A percentile compares a stretch with the other conserved stretches of the same genome.
Conservation (phyloP, 2,329 filamentous ascomycete genomes). For the Hymenoscyphus albidus region DNA sequence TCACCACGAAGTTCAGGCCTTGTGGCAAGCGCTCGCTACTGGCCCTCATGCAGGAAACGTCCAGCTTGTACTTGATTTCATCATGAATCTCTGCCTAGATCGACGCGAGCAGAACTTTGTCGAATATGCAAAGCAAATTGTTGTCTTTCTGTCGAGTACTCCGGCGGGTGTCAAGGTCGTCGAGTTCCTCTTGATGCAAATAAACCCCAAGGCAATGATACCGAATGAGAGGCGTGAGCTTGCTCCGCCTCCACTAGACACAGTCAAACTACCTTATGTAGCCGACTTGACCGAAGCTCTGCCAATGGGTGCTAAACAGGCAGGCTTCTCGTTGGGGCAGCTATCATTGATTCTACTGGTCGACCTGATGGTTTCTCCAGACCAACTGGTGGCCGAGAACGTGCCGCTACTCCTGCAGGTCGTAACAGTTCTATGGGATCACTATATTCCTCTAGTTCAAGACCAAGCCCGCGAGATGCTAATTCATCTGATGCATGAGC, state of each 20-base stretch:
- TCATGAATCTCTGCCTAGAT: constrained; percentile 90
- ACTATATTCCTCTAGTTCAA: constrained; percentile 91
- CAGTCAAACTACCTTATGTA: constrained; percentile 76
- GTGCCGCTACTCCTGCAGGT: constrained; percentile 86
- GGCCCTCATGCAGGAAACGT: constrained; percentile 93
- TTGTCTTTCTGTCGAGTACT: constrained; percentile 89
- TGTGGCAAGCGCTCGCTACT: constrained; percentile 95
- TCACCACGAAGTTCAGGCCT: constrained; percentile 93
- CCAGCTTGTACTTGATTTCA: constrained; percentile 89
- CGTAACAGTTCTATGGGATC: constrained; percentile 92
- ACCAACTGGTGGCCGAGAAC: constrained; percentile 73
- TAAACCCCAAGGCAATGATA: constrained; percentile 95
- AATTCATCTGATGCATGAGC: constrained; percentile 92
- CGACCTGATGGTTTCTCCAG: constrained; percentile 90
- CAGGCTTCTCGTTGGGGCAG: constrained; percentile 88
- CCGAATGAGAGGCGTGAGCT: constrained; percentile 76
- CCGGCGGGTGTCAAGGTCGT: constrained; percentile 85
- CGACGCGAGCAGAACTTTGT: constrained; percentile 97
- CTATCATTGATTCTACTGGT: constrained; percentile 90
- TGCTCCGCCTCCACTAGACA: constrained; percentile 67
- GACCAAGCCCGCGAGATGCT: constrained; percentile 97
- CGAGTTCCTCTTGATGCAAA: constrained; percentile 87
- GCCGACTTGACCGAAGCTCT: constrained; percentile 77
- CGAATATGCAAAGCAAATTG: constrained; percentile 95
- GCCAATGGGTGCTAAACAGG: constrained; percentile 85